phyloP scores from a whole-genome alignment of 305 asterid genomes.

The Euphrasia arctica region DNA sequence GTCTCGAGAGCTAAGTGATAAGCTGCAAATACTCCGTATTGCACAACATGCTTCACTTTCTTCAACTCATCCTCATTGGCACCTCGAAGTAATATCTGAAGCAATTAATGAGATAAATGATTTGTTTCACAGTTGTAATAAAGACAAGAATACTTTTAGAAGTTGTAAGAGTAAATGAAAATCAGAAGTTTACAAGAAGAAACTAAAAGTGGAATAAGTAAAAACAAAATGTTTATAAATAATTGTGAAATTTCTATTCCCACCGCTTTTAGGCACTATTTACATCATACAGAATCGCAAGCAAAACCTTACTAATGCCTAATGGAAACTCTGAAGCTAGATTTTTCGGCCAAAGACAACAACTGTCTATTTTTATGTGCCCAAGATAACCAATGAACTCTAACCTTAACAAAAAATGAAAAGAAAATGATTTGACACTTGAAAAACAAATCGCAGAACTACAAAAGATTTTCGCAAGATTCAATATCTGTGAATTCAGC shows the following conservation, averaged over 20 bases:
- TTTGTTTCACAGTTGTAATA: neutral
- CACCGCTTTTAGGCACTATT: neutral
- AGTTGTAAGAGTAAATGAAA: neutral
- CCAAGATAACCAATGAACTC: neutral
- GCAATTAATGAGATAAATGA: conserved; percentile 25
- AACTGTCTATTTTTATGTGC: neutral
- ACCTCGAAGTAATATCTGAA: conserved; percentile 87
- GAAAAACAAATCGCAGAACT: conserved; percentile 1
- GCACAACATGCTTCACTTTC: conserved; percentile 94
- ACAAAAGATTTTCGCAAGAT: conserved; percentile 16
- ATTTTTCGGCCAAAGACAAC: conserved; percentile 9
- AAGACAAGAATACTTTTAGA: neutral
- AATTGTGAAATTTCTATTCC: neutral
- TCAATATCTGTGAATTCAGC: conserved; percentile 8
- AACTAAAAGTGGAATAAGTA: neutral
- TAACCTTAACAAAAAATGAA: conserved; percentile 4
- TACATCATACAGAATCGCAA: neutral
- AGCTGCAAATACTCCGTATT: conserved; percentile 92
- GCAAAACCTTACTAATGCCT: neutral
- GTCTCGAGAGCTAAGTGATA: conserved; percentile 92
- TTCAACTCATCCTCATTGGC: conserved; percentile 83
- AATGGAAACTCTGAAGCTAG: neutral
- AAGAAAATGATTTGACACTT: neutral
- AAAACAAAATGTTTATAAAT: neutral
- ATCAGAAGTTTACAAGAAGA: neutral